These are phyloP conservation scores for Ramaria sp. DNA, from an alignment of 768 basidiomycete species.

Conservation along the genomic window DNA sequence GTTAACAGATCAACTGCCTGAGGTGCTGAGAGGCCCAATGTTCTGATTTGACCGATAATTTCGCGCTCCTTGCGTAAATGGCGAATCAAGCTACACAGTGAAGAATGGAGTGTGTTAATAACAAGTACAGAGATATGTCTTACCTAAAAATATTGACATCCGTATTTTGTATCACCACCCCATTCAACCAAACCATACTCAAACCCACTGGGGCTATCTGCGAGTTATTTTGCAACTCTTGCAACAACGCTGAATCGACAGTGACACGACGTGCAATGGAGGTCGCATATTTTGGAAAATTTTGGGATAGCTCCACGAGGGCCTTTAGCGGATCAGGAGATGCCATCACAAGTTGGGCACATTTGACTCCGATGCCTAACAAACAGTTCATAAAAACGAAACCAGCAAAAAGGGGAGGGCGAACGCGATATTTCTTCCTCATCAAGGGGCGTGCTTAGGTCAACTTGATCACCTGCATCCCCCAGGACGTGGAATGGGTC, in stretches of 20 bases:
- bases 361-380: constrained; percentile 60
- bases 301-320: constrained; percentile 64
- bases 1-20: constrained; percentile 70
- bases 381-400: background rate
- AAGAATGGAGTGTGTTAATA: background rate
- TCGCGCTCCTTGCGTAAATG: constrained; percentile 62
- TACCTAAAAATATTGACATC: constrained; percentile 66
- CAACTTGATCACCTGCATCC: background rate
- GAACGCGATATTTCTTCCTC: constrained; percentile 46
- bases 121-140: constrained; percentile 11
- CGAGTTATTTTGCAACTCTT: constrained; percentile 51
- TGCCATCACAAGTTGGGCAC: constrained; percentile 62
- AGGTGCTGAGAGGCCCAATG: constrained; percentile 47
- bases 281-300: constrained; percentile 82
- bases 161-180: constrained; percentile 43
- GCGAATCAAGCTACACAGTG: constrained; percentile 44
- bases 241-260: constrained; percentile 35
- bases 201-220: constrained; percentile 39
- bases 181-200: constrained; percentile 75
- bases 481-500: constrained; percentile 27
- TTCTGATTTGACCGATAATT: constrained; percentile 45
- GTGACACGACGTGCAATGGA: constrained; percentile 61
- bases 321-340: constrained; percentile 44
- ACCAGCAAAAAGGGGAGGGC: constrained; percentile 10
- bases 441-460: constrained; percentile 31